These are phyloP conservation scores for Sporobolomyces phaffii DNA, from an alignment of 768 basidiomycete species.

Conservation along the genomic window DNA sequence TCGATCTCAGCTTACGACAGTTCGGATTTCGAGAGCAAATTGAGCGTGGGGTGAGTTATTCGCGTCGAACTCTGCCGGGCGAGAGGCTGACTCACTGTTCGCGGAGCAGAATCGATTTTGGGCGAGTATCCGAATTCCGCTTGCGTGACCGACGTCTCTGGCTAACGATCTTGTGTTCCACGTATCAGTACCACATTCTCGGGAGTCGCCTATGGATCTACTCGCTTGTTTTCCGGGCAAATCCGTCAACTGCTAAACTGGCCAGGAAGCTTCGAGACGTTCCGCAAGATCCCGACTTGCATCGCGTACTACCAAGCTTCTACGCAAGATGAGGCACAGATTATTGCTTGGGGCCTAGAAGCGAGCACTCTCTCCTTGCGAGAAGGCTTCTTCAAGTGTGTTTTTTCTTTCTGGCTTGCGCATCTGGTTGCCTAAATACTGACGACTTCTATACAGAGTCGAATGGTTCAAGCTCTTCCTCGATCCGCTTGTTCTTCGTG, in stretches of 20 bases:
- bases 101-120: conserved; percentile 30
- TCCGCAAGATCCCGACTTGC: conserved; percentile 58
- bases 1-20: background rate
- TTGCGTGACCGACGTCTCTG: no score
- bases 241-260: conserved; percentile 79
- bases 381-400: conserved; percentile 58
- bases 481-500: conserved; percentile 21
- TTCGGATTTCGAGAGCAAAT: conserved; percentile 21
- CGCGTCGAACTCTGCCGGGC: no score
- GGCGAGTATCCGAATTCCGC: no score
- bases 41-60: conserved; percentile 31
- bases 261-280: conserved; percentile 75
- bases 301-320: conserved; percentile 56
- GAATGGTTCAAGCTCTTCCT: conserved; percentile 73
- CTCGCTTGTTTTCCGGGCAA: conserved; percentile 65
- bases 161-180: background rate
- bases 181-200: conserved; percentile 38
- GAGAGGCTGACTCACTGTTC: background rate
- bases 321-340: conserved; percentile 59
- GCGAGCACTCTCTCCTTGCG: conserved; percentile 70
- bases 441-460: conserved; percentile 7
- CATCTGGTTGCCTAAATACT: background rate
- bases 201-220: conserved; percentile 62
- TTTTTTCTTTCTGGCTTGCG: conserved; percentile 43
- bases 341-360: conserved; percentile 78